These are phyloP conservation scores for Erodium maritimum DNA, from an alignment of 345 rosid genomes.

Conservation along the genomic window DNA sequence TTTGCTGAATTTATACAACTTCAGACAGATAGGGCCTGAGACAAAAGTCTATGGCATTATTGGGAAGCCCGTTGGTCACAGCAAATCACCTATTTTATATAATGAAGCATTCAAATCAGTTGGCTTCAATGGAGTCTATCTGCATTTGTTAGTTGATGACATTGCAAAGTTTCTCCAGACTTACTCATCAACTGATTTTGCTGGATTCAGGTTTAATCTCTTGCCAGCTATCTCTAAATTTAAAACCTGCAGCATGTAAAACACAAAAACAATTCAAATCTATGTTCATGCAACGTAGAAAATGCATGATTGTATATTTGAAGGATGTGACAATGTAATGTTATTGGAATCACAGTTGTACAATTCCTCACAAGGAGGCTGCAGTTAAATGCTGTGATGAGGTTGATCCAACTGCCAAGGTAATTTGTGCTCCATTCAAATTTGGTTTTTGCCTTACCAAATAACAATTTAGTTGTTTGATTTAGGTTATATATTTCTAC, in stretches of 20 bases:
- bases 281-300: background rate
- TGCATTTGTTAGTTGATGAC: conserved; percentile 75
- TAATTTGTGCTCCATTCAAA: conserved; percentile 12
- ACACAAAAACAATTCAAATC: background rate
- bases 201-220: conserved; percentile 69
- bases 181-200: conserved; percentile 76
- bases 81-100: conserved; percentile 81
- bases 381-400: conserved; percentile 77
- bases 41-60: conserved; percentile 79
- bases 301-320: background rate
- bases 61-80: conserved; percentile 90
- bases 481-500: conserved; percentile 1
- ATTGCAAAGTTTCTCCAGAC: conserved; percentile 53
- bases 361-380: conserved; percentile 88
- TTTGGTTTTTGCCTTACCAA: background rate
- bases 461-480: background rate
- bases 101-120: conserved; percentile 84
- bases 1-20: conserved; percentile 65
- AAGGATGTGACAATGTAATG: conserved; percentile 6
- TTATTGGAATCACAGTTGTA: conserved; percentile 48
- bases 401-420: conserved; percentile 89
- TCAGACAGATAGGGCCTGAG: conserved; percentile 72
- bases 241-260: background rate
- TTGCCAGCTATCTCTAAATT: background rate
- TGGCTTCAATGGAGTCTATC: conserved; percentile 62